Percentiles rank a stretch among this genome's conserved stretches.
phyloP scores from a whole-genome alignment of 2,329 filamentous ascomycete species.

The Volutella citrinella region DNA sequence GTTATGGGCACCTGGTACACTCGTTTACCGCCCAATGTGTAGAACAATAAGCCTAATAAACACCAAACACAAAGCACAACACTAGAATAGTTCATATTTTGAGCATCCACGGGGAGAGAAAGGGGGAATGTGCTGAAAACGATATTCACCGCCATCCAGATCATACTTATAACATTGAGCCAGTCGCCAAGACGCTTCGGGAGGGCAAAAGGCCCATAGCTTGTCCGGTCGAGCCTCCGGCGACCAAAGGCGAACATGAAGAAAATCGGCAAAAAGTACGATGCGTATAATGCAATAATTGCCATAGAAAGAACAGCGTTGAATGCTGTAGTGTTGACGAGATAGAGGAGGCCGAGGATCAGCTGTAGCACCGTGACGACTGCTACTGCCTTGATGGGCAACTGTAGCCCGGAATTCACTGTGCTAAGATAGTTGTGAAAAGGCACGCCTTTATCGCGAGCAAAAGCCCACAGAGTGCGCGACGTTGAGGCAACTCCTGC shows the following conservation, averaged over 20 bases:
- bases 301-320: constrained; percentile 41
- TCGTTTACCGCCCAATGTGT: constrained; percentile 17
- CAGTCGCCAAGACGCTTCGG: constrained; percentile 29
- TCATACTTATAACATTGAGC: constrained; percentile 39
- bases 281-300: constrained; percentile 41
- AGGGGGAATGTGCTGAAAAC: constrained; percentile 45
- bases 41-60: constrained; percentile 32
- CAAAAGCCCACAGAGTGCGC: constrained; percentile 38
- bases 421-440: constrained; percentile 35
- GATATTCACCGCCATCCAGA: constrained; percentile 42
- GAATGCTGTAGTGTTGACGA: constrained; percentile 39
- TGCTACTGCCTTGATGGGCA: constrained; percentile 30
- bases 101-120: constrained; percentile 35
- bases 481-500: constrained; percentile 35
- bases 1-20: constrained; percentile 30
- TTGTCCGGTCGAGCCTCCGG: constrained; percentile 9
- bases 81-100: constrained; percentile 46
- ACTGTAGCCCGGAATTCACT: constrained; percentile 27
- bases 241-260: constrained; percentile 37
- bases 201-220: constrained; percentile 27
- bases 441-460: constrained; percentile 34
- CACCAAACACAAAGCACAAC: constrained; percentile 41
- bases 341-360: constrained; percentile 36
- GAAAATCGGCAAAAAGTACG: constrained; percentile 38
- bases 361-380: constrained; percentile 25